Base-by-base conservation (phyloP, 2,329 filamentous ascomycete species). In the Botrytis fabae region DNA sequence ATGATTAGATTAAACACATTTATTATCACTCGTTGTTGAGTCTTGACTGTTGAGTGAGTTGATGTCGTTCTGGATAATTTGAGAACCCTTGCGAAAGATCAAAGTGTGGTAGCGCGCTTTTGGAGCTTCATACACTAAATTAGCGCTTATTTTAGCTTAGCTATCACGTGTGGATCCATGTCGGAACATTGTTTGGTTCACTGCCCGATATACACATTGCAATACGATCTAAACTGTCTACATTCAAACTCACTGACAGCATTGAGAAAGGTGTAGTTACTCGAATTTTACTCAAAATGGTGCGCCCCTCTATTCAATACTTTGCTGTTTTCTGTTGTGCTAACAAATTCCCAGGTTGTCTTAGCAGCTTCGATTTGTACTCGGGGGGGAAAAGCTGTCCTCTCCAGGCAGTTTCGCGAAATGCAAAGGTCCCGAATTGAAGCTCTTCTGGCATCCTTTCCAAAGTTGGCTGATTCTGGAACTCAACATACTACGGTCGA, bases 291-390 rank as follows among this genome's bases (percentile, higher is more conserved):
- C 54, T 72, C 63, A 70, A 73, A 77, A 73, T 61, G 77, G 77
- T 77, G 75, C 75, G 72, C 70, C 71, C 68, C 66, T 62, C 46
- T 28, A 38, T 20, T 16, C 9, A 35, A 6, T 22, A 4, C 28
- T 46, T 16, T 14, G 2, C 25, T 28, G 25, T 35, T 51, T 35
- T 51, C 38, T 40, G 42, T 40, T 57, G 22, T 62, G 61, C 77
- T 80, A 75, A 80, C 54, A 51, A 32, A 38, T 73, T 25, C 61
- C 5, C 72, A 98, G 96, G 96, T 99, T 83, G 94, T 99, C 83
- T 93, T 99, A 83, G 96, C 95, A 84, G 96, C 96, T 81, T 98
- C 96, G 81, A 98, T 99, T 87, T 98, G 95, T 85, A 99, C 97
- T 83, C 91, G 96, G 79, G 96, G 96, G 83, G 96, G 96, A 83